A percentile compares a stretch with the other conserved stretches of the same genome.
Conservation (phyloP, 805 yeast genomes). For the Cyberlindnera veronae region DNA sequence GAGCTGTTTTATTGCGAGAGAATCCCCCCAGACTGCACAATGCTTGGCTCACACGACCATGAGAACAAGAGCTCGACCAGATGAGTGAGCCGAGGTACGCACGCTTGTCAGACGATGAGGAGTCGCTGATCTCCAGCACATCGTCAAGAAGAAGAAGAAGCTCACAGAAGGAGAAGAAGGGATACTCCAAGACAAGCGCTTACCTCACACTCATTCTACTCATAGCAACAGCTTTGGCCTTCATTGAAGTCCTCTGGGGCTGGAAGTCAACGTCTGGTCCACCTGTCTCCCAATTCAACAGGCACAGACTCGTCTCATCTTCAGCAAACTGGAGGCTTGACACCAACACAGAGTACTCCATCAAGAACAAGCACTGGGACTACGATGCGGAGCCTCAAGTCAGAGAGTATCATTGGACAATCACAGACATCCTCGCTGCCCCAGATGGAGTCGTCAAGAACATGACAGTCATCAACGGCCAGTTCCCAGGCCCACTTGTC, state of each 20-base stretch:
- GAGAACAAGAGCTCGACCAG: not conserved
- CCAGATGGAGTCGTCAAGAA: conserved; percentile 32
- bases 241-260: conserved; percentile 6
- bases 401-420: conserved; percentile 25
- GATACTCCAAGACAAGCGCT: conserved; percentile 5
- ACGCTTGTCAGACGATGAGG: conserved; percentile 5
- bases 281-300: conserved; percentile 8
- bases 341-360: conserved; percentile 25
- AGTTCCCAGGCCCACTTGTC: conserved; percentile 50
- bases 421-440: conserved; percentile 23
- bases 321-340: conserved; percentile 26
- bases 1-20: not conserved
- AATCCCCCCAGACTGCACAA: not conserved
- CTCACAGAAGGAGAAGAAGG: not conserved
- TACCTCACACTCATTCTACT: conserved; percentile 1
- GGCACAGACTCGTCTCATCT: conserved; percentile 3
- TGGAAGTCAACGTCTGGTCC: conserved; percentile 9
- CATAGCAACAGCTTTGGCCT: conserved; percentile 1
- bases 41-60: conserved; percentile 4
- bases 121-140: conserved; percentile 4
- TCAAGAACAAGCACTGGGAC: conserved; percentile 22
- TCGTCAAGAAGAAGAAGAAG: not conserved
- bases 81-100: not conserved
- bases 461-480: conserved; percentile 34
- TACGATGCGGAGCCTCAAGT: conserved; percentile 16